Percentiles rank a stretch among this genome's conserved stretches.
These are phyloP conservation scores for Hansenula sp. DNA, from an alignment of 1,139 yeast genomes.

Conservation along the genomic window DNA sequence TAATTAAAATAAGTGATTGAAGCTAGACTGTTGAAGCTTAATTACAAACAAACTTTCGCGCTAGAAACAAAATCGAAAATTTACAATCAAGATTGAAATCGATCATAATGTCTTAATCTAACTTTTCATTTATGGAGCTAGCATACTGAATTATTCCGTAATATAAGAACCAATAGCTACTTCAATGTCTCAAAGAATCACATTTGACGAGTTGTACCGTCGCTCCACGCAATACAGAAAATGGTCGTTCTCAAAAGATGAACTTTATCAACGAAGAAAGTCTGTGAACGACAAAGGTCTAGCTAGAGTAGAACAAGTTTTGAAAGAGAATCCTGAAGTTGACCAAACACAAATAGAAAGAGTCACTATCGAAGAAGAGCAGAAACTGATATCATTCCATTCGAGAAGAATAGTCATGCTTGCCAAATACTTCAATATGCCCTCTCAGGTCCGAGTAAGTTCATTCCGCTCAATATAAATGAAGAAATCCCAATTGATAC, in stretches of 20 bases:
- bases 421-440: constrained; percentile 52
- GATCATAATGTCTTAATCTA: too few relatives aligned
- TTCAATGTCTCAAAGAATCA: constrained; percentile 28
- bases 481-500: background rate
- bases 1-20: too few relatives aligned
- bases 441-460: constrained; percentile 50
- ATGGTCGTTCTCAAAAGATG: constrained; percentile 76
- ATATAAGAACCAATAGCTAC: too few relatives aligned
- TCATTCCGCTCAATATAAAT: too few relatives aligned
- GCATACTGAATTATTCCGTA: too few relatives aligned
- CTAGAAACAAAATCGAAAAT: background rate
- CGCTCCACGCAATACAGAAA: constrained; percentile 77
- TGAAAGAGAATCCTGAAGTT: constrained; percentile 30
- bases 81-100: background rate
- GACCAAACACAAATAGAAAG: constrained; percentile 41
- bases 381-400: constrained; percentile 61
- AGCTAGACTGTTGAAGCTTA: too few relatives aligned
- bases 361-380: constrained; percentile 67
- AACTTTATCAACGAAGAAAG: constrained; percentile 44
- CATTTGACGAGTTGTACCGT: constrained; percentile 83
- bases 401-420: constrained; percentile 66
- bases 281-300: constrained; percentile 53
- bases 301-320: constrained; percentile 32
- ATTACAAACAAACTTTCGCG: background rate
- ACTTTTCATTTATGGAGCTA: too few relatives aligned